Evolutionary conservation across 2,329 filamentous ascomycete genomes (phyloP), one percentile per base, ranked within the genome.

Genomic region (Didymellaceae sp.): DNA sequence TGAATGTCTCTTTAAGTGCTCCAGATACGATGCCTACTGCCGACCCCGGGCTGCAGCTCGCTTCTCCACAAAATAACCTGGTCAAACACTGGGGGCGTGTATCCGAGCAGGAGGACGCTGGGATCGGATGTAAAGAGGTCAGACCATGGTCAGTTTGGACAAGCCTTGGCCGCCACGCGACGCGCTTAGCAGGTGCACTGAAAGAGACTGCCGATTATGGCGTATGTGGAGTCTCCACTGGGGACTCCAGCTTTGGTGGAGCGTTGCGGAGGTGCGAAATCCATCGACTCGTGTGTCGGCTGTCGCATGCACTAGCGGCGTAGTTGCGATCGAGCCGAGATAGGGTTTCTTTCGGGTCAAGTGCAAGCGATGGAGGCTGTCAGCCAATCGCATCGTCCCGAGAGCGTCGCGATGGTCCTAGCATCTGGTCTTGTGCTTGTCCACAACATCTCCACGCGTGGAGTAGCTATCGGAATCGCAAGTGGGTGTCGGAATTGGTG

Each of bases 11-110:
- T 55, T 62, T 61, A 63, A 55, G 49, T 48, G 38, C 37, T 45
- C 24, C 35, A 52, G 48, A 41, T 42, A 41, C 22, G n/a, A n/a
- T n/a, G n/a, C n/a, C n/a, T n/a, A n/a, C n/a, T n/a, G 42, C 48
- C 48, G 42, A 45, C 48, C 42, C 48, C 48, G 42, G 42, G 18
- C 33, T 49, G 46, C 41, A 55, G 42, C 45, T 52, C 43, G 49
- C 49, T 57, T 55, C 58, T 57, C 61, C 60, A 58, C 57, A 60
- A 55, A 58, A 48, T 28, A 45, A 50, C 51, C 49, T 50, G 31
- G 42, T 54, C 40, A 13, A 14, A 22, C n/a, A 50, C 45, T 44
- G 51, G 58, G n/a, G 48, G 47, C 51, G 47, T 37, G 42, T 28
- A 55, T 58, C 55, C 55, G 56, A 60, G 46, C 45, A 59, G 8